Evolutionary conservation across 768 basidiomycete genomes (phyloP).

Genomic region (Antrodiella citrinella): DNA sequence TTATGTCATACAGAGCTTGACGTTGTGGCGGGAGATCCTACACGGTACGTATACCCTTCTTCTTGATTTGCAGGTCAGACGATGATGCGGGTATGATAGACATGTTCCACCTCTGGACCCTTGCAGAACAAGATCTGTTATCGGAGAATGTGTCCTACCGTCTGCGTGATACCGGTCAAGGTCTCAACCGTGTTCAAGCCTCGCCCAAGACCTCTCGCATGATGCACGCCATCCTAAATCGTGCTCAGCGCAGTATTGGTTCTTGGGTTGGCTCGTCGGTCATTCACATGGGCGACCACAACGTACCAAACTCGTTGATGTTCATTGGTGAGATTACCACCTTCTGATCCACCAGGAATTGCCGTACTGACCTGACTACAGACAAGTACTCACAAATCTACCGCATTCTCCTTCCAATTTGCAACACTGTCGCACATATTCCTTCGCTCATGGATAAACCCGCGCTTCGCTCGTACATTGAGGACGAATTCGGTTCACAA

Average conservation of each 20-base stretch:
- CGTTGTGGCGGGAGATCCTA: constrained; percentile 79
- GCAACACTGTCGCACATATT: constrained; percentile 72
- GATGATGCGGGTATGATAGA: constrained; percentile 36
- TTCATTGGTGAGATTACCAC: constrained; percentile 51
- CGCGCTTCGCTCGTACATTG: constrained; percentile 66
- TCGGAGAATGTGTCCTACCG: constrained; percentile 69
- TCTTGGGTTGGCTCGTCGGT: constrained; percentile 82
- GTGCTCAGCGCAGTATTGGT: constrained; percentile 74
- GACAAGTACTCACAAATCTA: constrained; percentile 91
- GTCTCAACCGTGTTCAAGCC: constrained; percentile 82
- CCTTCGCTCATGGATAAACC: constrained; percentile 59
- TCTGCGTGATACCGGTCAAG: constrained; percentile 82
- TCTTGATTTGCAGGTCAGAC: not conserved
- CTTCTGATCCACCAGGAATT: not conserved
- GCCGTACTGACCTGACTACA: constrained; percentile 11
- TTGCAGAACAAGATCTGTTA: constrained; percentile 77
- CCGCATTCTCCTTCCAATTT: constrained; percentile 81
- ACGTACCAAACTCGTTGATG: constrained; percentile 77
- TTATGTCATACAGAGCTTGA: constrained; percentile 80
- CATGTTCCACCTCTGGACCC: constrained; percentile 82
- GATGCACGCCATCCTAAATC: constrained; percentile 83
- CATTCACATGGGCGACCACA: constrained; percentile 85
- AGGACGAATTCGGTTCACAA: constrained; percentile 72
- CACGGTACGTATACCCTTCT: constrained; percentile 51
- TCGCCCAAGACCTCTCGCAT: constrained; percentile 84